phyloP scores from a whole-genome alignment of 2,329 filamentous ascomycete species.

The Diaporthe sp. region DNA sequence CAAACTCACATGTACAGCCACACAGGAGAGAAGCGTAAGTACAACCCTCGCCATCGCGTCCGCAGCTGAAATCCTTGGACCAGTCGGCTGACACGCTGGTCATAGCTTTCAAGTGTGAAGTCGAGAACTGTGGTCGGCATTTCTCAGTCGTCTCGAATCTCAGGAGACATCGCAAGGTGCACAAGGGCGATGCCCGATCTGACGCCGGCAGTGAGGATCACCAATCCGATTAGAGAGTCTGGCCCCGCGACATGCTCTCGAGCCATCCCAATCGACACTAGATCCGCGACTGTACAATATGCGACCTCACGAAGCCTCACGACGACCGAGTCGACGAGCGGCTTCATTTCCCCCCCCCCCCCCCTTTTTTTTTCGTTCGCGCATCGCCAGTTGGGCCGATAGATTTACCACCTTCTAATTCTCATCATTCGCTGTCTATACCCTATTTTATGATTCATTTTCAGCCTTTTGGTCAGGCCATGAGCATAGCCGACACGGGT shows the following conservation, averaged over 20 bases:
- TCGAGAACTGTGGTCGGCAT: conserved; percentile 93
- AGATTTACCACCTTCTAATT: conserved; percentile 41
- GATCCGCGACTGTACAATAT: conserved; percentile 23
- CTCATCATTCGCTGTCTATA: conserved; percentile 39
- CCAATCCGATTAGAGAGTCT: conserved; percentile 62
- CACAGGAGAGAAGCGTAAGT: conserved; percentile 97
- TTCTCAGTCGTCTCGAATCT: conserved; percentile 98
- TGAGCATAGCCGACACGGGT: conserved; percentile 32
- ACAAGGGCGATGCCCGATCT: conserved; percentile 79
- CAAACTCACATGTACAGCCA: conserved; percentile 99
- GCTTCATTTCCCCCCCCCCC: conserved; percentile 2
- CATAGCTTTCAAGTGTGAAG: conserved; percentile 90
- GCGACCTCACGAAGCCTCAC: conserved; percentile 10
- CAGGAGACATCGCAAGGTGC: conserved; percentile 93
- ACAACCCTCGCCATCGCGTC: background rate
- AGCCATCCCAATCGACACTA: conserved; percentile 19
- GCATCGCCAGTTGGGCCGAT: conserved; percentile 34
- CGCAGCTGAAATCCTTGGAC: background rate
- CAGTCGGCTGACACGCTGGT: conserved; percentile 32
- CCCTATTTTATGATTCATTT: conserved; percentile 11
- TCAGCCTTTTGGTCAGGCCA: conserved; percentile 3
- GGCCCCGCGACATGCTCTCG: background rate
- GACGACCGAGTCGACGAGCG: conserved; percentile 18
- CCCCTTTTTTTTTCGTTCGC: conserved; percentile 11
- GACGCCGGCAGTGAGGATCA: conserved; percentile 73